Conservation (phyloP, 192 early-diverging fungal species). For the Backusella sp. region DNA sequence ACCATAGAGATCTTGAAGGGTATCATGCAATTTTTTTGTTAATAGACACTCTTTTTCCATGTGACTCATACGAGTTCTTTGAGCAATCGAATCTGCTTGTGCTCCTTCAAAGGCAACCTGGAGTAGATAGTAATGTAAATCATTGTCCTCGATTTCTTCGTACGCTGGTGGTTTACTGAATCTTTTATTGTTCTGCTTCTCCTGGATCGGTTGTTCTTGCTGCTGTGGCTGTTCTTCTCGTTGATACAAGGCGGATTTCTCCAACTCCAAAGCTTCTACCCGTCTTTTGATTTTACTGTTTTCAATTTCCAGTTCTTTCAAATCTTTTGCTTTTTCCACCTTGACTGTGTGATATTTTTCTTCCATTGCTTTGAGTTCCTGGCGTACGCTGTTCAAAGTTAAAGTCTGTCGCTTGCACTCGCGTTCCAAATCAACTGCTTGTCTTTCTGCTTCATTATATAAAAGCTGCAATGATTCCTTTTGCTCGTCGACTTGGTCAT, state of each 20-base stretch:
- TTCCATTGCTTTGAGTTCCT: not conserved
- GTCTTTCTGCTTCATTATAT: constrained; percentile 10
- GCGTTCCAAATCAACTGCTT: constrained; percentile 4
- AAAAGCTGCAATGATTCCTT: not conserved
- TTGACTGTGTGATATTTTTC: not conserved
- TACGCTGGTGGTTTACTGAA: not conserved
- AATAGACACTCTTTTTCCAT: not conserved
- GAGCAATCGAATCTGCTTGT: not conserved
- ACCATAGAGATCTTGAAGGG: not conserved
- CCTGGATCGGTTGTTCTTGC: not conserved
- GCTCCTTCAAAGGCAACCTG: not conserved
- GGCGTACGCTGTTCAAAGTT: not conserved
- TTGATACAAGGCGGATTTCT: not conserved
- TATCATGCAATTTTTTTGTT: not conserved
- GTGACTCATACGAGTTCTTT: not conserved
- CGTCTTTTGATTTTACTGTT: not conserved
- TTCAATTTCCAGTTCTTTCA: not conserved
- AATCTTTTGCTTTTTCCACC: not conserved
- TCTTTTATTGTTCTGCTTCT: not conserved
- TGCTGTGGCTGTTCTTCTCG: not conserved
- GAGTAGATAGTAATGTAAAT: not conserved
- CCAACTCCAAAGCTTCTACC: not conserved
- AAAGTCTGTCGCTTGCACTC: constrained; percentile 9
- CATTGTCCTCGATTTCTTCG: not conserved
- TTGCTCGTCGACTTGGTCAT: not conserved